These are phyloP conservation scores for Fusarium solani-melongenae DNA, from an alignment of 2,329 filamentous ascomycete genomes.

Conservation along the genomic window DNA sequence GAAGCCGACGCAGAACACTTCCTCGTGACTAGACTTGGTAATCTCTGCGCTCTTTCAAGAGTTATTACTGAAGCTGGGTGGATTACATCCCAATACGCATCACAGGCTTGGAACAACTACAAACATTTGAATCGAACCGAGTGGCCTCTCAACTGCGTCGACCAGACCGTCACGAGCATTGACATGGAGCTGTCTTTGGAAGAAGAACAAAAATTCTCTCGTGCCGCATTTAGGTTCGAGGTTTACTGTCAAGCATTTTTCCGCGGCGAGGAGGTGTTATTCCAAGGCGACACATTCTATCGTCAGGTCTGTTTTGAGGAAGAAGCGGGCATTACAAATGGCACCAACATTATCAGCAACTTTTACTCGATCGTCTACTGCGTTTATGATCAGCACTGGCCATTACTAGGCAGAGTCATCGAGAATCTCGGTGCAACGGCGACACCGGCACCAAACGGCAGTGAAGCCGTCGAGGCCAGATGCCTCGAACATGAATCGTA, in stretches of 20 bases:
- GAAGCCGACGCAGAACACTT: neutral
- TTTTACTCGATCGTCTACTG: conserved; percentile 2
- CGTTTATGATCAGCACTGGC: neutral
- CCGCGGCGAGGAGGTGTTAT: neutral
- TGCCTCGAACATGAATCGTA: neutral
- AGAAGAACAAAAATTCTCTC: neutral
- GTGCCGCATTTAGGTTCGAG: neutral
- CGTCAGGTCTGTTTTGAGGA: neutral
- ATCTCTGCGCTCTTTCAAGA: neutral
- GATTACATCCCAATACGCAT: neutral
- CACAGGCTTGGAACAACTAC: neutral
- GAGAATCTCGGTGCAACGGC: neutral
- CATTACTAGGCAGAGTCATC: neutral
- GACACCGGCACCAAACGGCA: neutral
- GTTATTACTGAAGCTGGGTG: neutral
- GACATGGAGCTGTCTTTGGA: neutral
- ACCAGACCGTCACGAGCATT: no score
- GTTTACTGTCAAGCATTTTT: conserved; percentile 1
- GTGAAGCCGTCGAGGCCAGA: neutral
- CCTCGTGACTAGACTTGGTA: neutral
- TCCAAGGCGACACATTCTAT: neutral
- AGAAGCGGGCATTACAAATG: no score
- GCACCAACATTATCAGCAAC: neutral
- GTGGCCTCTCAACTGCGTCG: neutral
- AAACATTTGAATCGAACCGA: neutral